Evolutionary conservation across 2,329 filamentous ascomycete species (phyloP).

Genomic region (Didymellaceae sp.): DNA sequence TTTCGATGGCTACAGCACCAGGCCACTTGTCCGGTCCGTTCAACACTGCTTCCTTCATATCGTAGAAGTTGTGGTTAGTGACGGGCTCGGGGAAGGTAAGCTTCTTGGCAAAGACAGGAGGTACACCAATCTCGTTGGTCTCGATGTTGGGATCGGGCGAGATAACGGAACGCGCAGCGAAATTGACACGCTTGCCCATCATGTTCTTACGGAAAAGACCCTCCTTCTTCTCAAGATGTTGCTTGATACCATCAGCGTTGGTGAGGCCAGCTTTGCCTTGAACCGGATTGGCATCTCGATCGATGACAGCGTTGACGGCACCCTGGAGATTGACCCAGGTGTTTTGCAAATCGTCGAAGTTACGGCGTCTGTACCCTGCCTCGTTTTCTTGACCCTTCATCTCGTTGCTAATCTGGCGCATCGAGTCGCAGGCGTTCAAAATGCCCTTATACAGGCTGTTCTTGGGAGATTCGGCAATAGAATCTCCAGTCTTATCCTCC

Average conservation of each 20-base stretch:
- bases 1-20: constrained; percentile 91
- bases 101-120: constrained; percentile 95
- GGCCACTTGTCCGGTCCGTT: constrained; percentile 95
- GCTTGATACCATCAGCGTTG: constrained; percentile 94
- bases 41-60: constrained; percentile 93
- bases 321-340: constrained; percentile 87
- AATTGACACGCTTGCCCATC: constrained; percentile 99
- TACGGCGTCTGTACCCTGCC: constrained; percentile 57
- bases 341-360: constrained; percentile 79
- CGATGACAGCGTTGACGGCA: constrained; percentile 88
- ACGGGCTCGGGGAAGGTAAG: constrained; percentile 97
- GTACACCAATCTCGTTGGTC: constrained; percentile 97
- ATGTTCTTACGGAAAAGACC: constrained; percentile 98
- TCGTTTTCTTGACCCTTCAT: constrained; percentile 59
- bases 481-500: constrained; percentile 80
- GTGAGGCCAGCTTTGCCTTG: constrained; percentile 77
- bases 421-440: constrained; percentile 73
- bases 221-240: constrained; percentile 98
- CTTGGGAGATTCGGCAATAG: constrained; percentile 86
- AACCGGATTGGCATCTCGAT: constrained; percentile 83
- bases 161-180: constrained; percentile 95
- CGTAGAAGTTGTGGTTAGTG: constrained; percentile 95
- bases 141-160: constrained; percentile 98
- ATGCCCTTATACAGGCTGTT: constrained; percentile 89
- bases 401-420: constrained; percentile 76